Evolutionary conservation across 495 filamentous ascomycete species (phyloP).

Genomic region (Apodospora peruviana): DNA sequence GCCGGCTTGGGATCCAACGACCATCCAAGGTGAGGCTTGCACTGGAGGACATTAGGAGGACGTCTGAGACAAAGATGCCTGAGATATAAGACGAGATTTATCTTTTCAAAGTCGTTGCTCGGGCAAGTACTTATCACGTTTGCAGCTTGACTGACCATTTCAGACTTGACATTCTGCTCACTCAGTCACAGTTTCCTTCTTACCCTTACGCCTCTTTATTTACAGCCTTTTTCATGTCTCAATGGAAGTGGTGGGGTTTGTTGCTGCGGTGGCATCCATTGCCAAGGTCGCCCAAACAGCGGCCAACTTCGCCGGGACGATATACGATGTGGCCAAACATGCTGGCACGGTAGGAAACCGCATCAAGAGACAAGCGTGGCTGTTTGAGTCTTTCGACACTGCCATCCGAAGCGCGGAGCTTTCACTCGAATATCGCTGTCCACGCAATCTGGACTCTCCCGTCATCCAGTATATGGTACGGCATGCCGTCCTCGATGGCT

Average conservation of each 20-base stretch:
- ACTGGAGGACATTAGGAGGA: no score
- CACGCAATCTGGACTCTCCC: not conserved
- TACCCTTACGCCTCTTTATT: no score
- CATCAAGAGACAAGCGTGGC: not conserved
- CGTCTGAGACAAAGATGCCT: no score
- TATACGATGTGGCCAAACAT: not conserved
- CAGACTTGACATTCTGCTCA: no score
- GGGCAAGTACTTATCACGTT: no score
- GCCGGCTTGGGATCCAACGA: no score
- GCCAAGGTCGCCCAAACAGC: not conserved
- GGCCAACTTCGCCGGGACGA: not conserved
- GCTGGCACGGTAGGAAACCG: not conserved
- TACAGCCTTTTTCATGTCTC: not conserved
- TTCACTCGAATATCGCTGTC: not conserved
- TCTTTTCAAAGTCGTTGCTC: no score
- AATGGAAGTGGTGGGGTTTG: not conserved
- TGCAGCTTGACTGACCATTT: no score
- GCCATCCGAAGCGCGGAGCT: not conserved
- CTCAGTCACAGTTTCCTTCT: no score
- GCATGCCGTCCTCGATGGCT: not conserved
- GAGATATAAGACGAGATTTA: no score
- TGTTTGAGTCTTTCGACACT: not conserved
- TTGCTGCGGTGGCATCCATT: not conserved
- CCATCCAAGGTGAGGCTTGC: no score
- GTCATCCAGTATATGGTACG: not conserved